Percentiles rank a stretch among this genome's conserved stretches.
Conservation (phyloP, 140 eudicot species). For the Oenanthe javanica region DNA sequence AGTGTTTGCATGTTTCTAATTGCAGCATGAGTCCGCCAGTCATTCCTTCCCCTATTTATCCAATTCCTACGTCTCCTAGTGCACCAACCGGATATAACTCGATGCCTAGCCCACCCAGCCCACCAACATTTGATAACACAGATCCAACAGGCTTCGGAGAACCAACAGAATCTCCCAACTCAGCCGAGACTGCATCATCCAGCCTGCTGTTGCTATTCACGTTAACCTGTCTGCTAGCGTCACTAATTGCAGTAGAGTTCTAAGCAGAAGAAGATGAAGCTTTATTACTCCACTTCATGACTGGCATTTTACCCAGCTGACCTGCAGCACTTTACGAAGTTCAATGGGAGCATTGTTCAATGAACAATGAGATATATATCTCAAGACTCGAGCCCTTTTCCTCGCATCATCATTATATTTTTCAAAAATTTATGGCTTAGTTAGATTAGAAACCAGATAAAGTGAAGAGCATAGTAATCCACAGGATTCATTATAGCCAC, state of each 20-base stretch:
- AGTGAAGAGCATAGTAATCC: constrained; percentile 16
- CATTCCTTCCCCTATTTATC: constrained; percentile 47
- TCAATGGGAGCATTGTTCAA: constrained; percentile 20
- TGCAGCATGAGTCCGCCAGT: constrained; percentile 48
- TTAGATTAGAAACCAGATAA: constrained; percentile 33
- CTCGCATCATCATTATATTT: background rate
- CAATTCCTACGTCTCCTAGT: constrained; percentile 40
- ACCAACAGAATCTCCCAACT: constrained; percentile 58
- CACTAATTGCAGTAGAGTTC: constrained; percentile 13
- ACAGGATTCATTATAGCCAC: constrained; percentile 28
- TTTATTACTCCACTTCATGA: constrained; percentile 15
- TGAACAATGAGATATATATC: constrained; percentile 13
- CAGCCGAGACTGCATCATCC: constrained; percentile 28
- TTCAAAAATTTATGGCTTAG: constrained; percentile 21
- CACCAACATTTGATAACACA: constrained; percentile 12
- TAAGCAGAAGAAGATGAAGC: constrained; percentile 32
- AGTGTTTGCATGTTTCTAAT: constrained; percentile 12
- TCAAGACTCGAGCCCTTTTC: background rate
- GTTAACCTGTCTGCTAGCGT: constrained; percentile 25
- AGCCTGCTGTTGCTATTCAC: constrained; percentile 32
- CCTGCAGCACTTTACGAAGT: constrained; percentile 23
- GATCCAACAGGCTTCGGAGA: constrained; percentile 46
- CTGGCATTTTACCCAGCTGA: constrained; percentile 32
- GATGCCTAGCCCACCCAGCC: constrained; percentile 29
- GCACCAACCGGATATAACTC: constrained; percentile 28